These are phyloP conservation scores for Gossypium turneri DNA, from an alignment of 345 rosid species.

Conservation along the genomic window DNA sequence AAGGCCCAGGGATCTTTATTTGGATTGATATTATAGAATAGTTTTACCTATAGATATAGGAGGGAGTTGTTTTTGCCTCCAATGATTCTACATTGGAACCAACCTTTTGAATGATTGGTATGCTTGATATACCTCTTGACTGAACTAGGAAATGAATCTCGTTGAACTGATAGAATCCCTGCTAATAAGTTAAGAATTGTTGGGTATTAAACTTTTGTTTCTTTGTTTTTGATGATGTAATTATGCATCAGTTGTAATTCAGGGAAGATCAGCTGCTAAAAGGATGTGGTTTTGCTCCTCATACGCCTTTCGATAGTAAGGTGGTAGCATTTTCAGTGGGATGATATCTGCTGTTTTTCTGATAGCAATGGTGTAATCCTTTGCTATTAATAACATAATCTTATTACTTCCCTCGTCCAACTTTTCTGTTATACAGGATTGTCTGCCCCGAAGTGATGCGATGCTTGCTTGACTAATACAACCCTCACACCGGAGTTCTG, in stretches of 20 bases:
- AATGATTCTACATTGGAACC: neutral
- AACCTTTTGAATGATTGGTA: neutral
- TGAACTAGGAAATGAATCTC: neutral
- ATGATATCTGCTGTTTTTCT: neutral
- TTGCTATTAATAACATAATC: neutral
- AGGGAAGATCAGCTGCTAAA: neutral
- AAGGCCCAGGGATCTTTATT: neutral
- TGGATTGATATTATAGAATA: neutral
- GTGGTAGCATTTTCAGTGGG: neutral
- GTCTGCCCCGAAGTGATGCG: conserved; percentile 4
- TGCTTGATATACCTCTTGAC: neutral
- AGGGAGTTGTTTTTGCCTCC: neutral
- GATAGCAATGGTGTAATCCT: neutral
- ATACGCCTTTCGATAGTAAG: conserved; percentile 5
- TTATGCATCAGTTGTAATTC: conserved; percentile 9
- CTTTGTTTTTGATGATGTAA: neutral
- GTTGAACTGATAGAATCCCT: neutral
- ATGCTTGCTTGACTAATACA: conserved; percentile 23
- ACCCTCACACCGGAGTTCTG: conserved; percentile 9
- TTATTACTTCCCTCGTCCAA: neutral
- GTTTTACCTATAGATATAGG: neutral
- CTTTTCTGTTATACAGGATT: conserved; percentile 19
- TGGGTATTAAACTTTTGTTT: neutral
- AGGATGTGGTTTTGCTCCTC: conserved; percentile 4
- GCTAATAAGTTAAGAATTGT: neutral